Conservation (phyloP, 202 grass and related monocot genomes). For the Saccharum hybrid region DNA sequence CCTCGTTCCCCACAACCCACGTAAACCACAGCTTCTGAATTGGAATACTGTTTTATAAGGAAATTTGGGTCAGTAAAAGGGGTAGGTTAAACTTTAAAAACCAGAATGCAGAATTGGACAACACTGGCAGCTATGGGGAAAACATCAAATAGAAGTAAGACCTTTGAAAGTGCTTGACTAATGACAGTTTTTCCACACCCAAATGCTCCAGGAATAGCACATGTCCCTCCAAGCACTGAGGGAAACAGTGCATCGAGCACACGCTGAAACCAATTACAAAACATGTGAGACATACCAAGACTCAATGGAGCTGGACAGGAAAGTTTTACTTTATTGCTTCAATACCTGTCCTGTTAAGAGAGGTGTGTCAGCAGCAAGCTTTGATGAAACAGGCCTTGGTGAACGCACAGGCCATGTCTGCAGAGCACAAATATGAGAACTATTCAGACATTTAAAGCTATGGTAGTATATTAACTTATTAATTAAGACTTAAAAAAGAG, state of each 20-base stretch:
- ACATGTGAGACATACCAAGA: conserved; percentile 21
- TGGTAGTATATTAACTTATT: not conserved
- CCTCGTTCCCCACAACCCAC: conserved; percentile 90
- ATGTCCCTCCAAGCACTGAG: conserved; percentile 89
- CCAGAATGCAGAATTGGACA: not conserved
- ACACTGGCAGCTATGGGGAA: conserved; percentile 23
- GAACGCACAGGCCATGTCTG: conserved; percentile 88
- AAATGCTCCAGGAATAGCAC: conserved; percentile 94
- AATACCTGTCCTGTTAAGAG: conserved; percentile 88
- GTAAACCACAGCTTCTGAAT: conserved; percentile 87
- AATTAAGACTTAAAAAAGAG: conserved; percentile 10
- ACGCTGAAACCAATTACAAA: conserved; percentile 52
- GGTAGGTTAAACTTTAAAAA: conserved; percentile 26
- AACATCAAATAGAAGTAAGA: conserved; percentile 35
- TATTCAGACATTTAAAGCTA: conserved; percentile 29
- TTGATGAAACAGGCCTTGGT: conserved; percentile 83
- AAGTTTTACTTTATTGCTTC: conserved; percentile 1
- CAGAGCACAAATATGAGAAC: conserved; percentile 34
- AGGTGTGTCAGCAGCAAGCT: conserved; percentile 89
- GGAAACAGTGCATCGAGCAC: conserved; percentile 96
- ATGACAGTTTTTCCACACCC: conserved; percentile 97
- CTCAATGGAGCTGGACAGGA: not conserved
- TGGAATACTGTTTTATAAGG: conserved; percentile 68
- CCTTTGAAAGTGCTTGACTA: conserved; percentile 92
- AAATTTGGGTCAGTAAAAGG: conserved; percentile 33